Evolutionary conservation across 805 yeast species (phyloP).

Genomic region (Sporopachydermia lactativora): DNA sequence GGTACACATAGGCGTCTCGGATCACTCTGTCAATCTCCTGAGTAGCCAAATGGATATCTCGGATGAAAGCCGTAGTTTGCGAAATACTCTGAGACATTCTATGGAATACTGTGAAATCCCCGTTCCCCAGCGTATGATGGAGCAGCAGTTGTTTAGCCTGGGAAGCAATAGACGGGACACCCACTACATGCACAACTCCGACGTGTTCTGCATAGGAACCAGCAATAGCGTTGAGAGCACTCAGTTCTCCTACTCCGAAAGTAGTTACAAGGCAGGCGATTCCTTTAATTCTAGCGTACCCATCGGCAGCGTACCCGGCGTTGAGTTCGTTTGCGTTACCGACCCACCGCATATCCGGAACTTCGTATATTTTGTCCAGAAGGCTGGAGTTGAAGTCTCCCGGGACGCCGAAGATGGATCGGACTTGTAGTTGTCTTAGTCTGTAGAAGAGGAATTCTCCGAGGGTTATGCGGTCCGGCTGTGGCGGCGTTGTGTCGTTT

Average conservation of each 20-base stretch:
- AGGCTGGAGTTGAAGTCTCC: slow-evolving; percentile 47
- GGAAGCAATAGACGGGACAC: slow-evolving; percentile 67
- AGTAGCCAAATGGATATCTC: slow-evolving; percentile 53
- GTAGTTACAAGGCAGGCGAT: slow-evolving; percentile 67
- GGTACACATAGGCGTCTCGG: slow-evolving; percentile 52
- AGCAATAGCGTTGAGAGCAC: slow-evolving; percentile 76
- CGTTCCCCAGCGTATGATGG: slow-evolving; percentile 78
- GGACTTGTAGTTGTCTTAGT: slow-evolving; percentile 28
- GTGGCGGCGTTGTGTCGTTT: no score
- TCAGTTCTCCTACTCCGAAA: slow-evolving; percentile 83
- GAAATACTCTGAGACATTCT: slow-evolving; percentile 66
- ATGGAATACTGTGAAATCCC: slow-evolving; percentile 67
- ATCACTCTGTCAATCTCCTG: slow-evolving; percentile 61
- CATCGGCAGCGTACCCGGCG: slow-evolving; percentile 83
- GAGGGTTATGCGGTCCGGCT: slow-evolving; percentile 24
- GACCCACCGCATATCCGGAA: slow-evolving; percentile 60
- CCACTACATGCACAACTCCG: slow-evolving; percentile 73
- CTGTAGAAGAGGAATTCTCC: slow-evolving; percentile 34
- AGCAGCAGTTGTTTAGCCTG: slow-evolving; percentile 58
- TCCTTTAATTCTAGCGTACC: slow-evolving; percentile 73
- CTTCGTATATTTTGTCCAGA: slow-evolving; percentile 51
- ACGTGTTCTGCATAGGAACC: slow-evolving; percentile 87
- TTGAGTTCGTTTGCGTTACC: slow-evolving; percentile 86
- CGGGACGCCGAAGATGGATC: slow-evolving; percentile 41
- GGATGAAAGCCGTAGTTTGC: slow-evolving; percentile 48